Base-by-base conservation (phyloP, 306 rosid genomes). In the Potentilla sterilis region DNA sequence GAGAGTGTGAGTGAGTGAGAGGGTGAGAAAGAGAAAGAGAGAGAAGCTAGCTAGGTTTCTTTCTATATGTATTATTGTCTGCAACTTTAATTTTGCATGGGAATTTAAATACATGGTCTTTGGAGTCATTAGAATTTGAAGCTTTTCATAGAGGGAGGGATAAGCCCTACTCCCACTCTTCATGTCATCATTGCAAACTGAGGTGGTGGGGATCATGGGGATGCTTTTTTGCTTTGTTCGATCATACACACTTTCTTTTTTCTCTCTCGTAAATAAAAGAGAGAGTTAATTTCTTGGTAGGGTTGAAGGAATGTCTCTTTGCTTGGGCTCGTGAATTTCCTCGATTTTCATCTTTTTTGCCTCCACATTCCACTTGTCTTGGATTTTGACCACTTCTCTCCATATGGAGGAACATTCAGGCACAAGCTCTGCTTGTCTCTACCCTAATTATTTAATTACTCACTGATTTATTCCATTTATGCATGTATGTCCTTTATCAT, bases 171-270 rank as follows among this genome's bases (percentile, higher is more conserved):
- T 80, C 81, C 92, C 86, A 81, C 84, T 82, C 86, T 82, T 78
- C 65, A 81, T 78, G 84, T 83, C 83, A 91, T 91, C 71, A 89
- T 91, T 87, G 81, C 89, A 68, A 43, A 37, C 86, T 80, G 74
- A 81, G 79, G 82, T 82, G 86, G 85, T 86, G 93, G 87, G 87
- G 81, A 71, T 80, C 81, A 63, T 74, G 69, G 59, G 75, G 80
- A 83, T 28, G 78, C 89, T 80, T 82, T 85, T 55, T 80, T 76
- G 78, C 84, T 82, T 88, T 83, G 81, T 88, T 67, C 70, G 2
- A 54, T 65, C 65, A 12, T 12, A 16, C 52, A 77, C 77, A 68
- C 75, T 65, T 73, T n/a, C n/a, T n/a, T 70, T 75, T 13, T 5
- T 62, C 14, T 62, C 11, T 7, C 61, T 55, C 35, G 6, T 28